Percentiles rank a stretch among this genome's conserved stretches.
Conservation (phyloP, 208 protist species). For the Acanthamoeba sp. region DNA sequence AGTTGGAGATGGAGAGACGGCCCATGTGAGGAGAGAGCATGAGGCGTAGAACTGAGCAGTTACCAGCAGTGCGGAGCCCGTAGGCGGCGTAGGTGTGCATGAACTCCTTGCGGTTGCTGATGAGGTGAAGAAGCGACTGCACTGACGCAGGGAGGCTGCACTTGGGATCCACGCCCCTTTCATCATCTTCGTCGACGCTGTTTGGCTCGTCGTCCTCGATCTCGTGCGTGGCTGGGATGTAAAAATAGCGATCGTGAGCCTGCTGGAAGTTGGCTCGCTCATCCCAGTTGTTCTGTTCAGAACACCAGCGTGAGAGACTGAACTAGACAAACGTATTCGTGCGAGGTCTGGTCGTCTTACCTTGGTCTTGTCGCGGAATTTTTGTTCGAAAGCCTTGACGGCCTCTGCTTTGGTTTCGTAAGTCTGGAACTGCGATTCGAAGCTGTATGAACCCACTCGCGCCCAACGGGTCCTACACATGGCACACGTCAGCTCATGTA, state of each 20-base stretch:
- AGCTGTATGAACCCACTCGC: neutral
- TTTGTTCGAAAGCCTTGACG: slow-evolving; percentile 29
- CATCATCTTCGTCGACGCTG: neutral
- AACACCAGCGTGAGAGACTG: neutral
- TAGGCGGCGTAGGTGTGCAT: slow-evolving; percentile 32
- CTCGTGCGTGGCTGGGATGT: slow-evolving; percentile 13
- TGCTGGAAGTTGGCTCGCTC: slow-evolving; percentile 7
- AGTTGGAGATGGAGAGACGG: no score
- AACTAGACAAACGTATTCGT: neutral
- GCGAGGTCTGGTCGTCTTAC: neutral
- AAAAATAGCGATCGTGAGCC: slow-evolving; percentile 7
- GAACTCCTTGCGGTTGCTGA: slow-evolving; percentile 23
- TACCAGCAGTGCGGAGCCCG: neutral
- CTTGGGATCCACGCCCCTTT: neutral
- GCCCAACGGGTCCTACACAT: neutral
- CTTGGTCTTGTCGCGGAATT: slow-evolving; percentile 31
- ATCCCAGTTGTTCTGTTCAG: neutral
- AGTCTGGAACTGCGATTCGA: slow-evolving; percentile 15
- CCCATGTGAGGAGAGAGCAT: no score
- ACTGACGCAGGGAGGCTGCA: neutral
- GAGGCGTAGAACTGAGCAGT: no score
- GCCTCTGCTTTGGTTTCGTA: slow-evolving; percentile 1
- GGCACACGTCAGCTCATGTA: no score
- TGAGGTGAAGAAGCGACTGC: neutral
- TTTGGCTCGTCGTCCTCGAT: neutral